Percentiles rank a stretch among this genome's conserved stretches.
phyloP scores from a whole-genome alignment of 768 basidiomycete genomes.

The Pulveroboletus sp. region DNA sequence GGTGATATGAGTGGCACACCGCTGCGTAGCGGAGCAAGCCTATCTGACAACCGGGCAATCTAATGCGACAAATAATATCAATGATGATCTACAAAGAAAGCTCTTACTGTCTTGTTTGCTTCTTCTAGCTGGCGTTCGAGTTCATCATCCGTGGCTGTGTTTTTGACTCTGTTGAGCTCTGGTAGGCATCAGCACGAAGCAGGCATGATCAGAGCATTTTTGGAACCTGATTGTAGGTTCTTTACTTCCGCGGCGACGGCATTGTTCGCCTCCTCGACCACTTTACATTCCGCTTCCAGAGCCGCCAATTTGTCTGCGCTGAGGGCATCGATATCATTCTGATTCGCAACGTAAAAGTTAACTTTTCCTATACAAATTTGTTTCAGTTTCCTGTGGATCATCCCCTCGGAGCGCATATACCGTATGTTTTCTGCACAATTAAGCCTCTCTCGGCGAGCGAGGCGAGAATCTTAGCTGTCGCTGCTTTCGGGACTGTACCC shows the following conservation, averaged over 20 bases:
- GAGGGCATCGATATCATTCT: conserved; percentile 63
- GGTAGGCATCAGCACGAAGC: conserved; percentile 10
- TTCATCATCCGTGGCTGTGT: conserved; percentile 65
- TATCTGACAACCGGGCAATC: conserved; percentile 45
- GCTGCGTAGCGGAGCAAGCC: conserved; percentile 61
- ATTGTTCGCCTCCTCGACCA: conserved; percentile 58
- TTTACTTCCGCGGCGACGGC: conserved; percentile 47
- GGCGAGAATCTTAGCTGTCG: conserved; percentile 78
- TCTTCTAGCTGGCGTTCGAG: conserved; percentile 52
- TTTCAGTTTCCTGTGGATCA: not conserved
- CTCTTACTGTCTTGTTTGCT: conserved; percentile 48
- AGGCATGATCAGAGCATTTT: not conserved
- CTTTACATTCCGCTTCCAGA: conserved; percentile 56
- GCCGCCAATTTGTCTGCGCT: conserved; percentile 54
- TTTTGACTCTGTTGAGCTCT: conserved; percentile 66
- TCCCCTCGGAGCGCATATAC: conserved; percentile 33
- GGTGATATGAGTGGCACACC: conserved; percentile 61
- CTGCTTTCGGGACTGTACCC: conserved; percentile 78
- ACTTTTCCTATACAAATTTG: conserved; percentile 57
- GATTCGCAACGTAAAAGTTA: conserved; percentile 82
- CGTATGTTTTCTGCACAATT: conserved; percentile 79
- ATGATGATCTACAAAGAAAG: conserved; percentile 8
- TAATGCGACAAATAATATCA: conserved; percentile 23
- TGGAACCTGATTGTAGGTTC: conserved; percentile 30
- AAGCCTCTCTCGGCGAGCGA: conserved; percentile 82